A percentile compares a stretch with the other conserved stretches of the same genome.
Evolutionary conservation across 1,284 basidiomycete species (phyloP).

Genomic region (Sanghuangporus weigelae): DNA sequence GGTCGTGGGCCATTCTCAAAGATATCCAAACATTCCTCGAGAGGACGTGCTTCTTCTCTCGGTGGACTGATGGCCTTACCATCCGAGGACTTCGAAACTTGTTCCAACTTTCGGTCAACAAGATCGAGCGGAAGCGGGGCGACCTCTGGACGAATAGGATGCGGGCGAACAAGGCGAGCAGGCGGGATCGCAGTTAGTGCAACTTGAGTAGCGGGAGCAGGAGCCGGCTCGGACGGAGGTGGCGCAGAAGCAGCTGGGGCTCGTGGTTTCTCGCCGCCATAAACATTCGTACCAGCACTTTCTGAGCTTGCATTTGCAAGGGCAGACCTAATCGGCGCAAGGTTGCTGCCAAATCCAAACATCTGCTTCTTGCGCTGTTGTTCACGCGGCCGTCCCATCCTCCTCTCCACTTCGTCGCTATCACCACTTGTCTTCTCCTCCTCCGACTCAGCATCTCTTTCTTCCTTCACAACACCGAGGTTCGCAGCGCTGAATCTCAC

Average conservation of each 20-base stretch:
- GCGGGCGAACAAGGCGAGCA: conserved; percentile 20
- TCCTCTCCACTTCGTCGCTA: conserved; percentile 1
- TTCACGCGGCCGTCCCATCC: conserved; percentile 5
- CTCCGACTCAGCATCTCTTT: conserved; percentile 9
- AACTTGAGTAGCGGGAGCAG: conserved; percentile 1
- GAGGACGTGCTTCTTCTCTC: conserved; percentile 41
- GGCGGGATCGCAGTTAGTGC: conserved; percentile 25
- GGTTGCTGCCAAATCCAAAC: conserved; percentile 10
- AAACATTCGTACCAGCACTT: not conserved
- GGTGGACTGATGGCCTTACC: conserved; percentile 17
- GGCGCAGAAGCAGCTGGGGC: conserved; percentile 12
- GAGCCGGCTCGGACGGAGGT: conserved; percentile 19
- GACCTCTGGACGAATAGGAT: conserved; percentile 17
- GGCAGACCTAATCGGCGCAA: not conserved
- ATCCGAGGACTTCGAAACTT: conserved; percentile 29
- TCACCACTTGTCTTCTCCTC: not conserved
- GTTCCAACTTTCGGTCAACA: conserved; percentile 32
- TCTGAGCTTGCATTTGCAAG: not conserved
- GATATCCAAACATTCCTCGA: conserved; percentile 84
- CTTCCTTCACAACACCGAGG: conserved; percentile 11
- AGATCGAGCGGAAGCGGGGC: conserved; percentile 25
- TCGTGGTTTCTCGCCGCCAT: not conserved
- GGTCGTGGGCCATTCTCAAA: conserved; percentile 82
- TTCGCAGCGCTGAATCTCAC: conserved; percentile 44
- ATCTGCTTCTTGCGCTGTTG: conserved; percentile 2